Conservation (phyloP, 805 yeast genomes). For the Pichia sporocuriosa region DNA sequence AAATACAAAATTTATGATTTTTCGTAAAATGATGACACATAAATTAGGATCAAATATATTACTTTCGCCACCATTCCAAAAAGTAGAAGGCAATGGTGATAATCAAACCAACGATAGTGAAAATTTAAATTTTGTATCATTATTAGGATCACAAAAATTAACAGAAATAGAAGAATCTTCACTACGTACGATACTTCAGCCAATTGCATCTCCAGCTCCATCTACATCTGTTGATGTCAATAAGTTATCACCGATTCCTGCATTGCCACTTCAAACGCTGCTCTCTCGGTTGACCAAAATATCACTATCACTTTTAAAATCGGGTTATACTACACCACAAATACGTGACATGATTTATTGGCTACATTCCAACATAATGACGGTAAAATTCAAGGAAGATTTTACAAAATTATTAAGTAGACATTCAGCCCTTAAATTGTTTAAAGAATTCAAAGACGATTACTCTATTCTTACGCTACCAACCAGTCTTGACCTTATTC, state of each 20-base stretch:
- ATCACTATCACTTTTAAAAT: background rate
- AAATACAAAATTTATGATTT: slow-evolving; percentile 15
- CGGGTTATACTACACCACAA: slow-evolving; percentile 6
- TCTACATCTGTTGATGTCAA: slow-evolving; percentile 3
- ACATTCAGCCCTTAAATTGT: slow-evolving; percentile 15
- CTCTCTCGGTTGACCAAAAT: slow-evolving; percentile 1
- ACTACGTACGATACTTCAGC: slow-evolving; percentile 2
- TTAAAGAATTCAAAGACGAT: slow-evolving; percentile 26
- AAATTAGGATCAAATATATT: slow-evolving; percentile 3
- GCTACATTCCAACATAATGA: slow-evolving; percentile 19
- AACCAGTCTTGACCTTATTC: slow-evolving; percentile 6
- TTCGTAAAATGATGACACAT: slow-evolving; percentile 15
- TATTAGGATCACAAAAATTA: background rate
- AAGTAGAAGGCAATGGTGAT: background rate
- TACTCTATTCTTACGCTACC: slow-evolving; percentile 8
- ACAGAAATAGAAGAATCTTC: slow-evolving; percentile 1
- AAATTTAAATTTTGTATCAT: background rate
- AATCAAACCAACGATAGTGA: background rate
- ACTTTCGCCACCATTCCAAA: slow-evolving; percentile 6
- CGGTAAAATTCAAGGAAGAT: slow-evolving; percentile 19
- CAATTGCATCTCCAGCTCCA: slow-evolving; percentile 5
- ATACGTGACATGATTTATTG: slow-evolving; percentile 17
- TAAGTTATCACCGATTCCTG: slow-evolving; percentile 8
- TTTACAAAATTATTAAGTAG: slow-evolving; percentile 18
- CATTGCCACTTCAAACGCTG: slow-evolving; percentile 8